phyloP scores from a whole-genome alignment of 805 yeast species.

The Yarrowia sp. region DNA sequence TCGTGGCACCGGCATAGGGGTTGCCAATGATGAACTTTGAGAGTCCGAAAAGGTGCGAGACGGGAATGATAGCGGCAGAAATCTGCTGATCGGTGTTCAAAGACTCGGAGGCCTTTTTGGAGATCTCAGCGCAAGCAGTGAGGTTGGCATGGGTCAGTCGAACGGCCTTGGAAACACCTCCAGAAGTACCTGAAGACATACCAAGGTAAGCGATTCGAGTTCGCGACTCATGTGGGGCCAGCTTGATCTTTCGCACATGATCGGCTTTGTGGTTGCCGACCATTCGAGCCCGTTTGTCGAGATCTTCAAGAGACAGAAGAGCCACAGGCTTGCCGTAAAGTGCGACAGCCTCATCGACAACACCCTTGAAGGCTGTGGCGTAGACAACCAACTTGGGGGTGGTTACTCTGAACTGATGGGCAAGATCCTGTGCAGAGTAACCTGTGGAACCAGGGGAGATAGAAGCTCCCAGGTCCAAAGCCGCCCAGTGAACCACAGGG shows the following conservation, averaged over 20 bases:
- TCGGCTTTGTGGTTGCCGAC: constrained; percentile 1
- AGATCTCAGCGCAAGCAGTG: constrained; percentile 44
- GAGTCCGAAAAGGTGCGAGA: constrained; percentile 40
- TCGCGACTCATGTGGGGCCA: constrained; percentile 5
- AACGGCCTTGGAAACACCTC: constrained; percentile 73
- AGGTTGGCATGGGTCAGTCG: constrained; percentile 59
- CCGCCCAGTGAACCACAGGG: constrained; percentile 11
- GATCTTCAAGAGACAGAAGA: not conserved
- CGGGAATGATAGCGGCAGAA: constrained; percentile 33
- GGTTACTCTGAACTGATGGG: constrained; percentile 19
- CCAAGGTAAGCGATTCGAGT: constrained; percentile 35
- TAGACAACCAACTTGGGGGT: constrained; percentile 5
- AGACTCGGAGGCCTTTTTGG: constrained; percentile 36
- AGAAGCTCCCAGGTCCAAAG: constrained; percentile 17
- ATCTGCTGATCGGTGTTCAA: constrained; percentile 29
- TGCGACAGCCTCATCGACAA: constrained; percentile 5
- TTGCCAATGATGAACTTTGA: constrained; percentile 33
- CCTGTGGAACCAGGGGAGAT: constrained; percentile 15
- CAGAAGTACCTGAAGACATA: constrained; percentile 44
- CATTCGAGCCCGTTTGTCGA: constrained; percentile 3
- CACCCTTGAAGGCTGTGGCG: not conserved
- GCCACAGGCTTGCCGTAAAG: constrained; percentile 1
- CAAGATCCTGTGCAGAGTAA: constrained; percentile 17
- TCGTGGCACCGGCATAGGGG: not conserved
- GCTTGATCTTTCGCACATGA: not conserved